Evolutionary conservation across 768 basidiomycete species (phyloP).

Genomic region (Leucogyrophana mollusca): DNA sequence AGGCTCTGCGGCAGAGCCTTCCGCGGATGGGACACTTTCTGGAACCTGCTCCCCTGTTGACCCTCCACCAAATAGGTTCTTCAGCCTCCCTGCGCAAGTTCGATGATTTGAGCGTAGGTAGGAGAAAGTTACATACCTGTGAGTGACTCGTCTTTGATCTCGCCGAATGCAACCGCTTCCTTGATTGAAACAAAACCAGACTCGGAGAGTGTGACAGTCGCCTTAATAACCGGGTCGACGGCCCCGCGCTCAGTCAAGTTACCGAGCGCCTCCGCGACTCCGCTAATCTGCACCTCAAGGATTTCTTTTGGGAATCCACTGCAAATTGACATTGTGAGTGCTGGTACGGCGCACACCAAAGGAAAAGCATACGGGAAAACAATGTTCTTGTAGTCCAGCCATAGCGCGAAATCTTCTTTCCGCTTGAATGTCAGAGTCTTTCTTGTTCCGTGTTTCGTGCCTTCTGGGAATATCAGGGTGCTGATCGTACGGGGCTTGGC

Average conservation of each 20-base stretch:
- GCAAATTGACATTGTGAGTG: constrained; percentile 7
- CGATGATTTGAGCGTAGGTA: constrained; percentile 9
- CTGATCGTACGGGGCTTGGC: constrained; percentile 66
- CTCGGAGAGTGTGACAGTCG: constrained; percentile 79
- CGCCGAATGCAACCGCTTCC: constrained; percentile 77
- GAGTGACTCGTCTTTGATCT: constrained; percentile 70
- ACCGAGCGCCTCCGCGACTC: constrained; percentile 70
- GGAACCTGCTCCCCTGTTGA: constrained; percentile 32
- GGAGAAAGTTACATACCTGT: constrained; percentile 46
- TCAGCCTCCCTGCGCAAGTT: constrained; percentile 66
- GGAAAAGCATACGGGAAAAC: no score
- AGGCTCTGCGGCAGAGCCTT: constrained; percentile 31
- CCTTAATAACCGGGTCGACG: constrained; percentile 81
- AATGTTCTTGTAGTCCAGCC: constrained; percentile 70
- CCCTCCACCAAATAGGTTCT: constrained; percentile 78
- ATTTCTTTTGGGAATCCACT: constrained; percentile 76
- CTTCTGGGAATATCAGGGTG: constrained; percentile 73
- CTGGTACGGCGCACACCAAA: no score
- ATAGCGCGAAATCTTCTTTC: constrained; percentile 78
- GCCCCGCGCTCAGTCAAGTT: constrained; percentile 86
- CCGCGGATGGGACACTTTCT: constrained; percentile 29
- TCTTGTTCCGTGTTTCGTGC: constrained; percentile 75
- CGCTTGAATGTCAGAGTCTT: constrained; percentile 87
- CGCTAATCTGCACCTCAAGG: constrained; percentile 68
- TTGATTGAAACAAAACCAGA: constrained; percentile 82